Base-by-base conservation (phyloP, 2,329 filamentous ascomycete genomes). In the Phoma sp. region DNA sequence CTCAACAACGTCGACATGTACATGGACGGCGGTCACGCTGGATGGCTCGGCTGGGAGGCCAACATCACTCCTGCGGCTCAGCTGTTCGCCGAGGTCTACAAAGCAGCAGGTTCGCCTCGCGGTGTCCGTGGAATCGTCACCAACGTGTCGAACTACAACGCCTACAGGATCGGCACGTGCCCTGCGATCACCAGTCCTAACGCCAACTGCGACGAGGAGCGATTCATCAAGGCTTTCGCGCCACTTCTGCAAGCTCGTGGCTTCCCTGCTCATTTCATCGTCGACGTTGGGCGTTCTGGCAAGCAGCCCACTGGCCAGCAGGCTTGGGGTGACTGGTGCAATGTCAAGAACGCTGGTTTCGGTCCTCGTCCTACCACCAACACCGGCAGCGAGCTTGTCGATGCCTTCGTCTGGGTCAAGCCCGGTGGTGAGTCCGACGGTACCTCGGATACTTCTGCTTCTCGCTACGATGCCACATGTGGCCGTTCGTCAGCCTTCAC, bases 341-440 rank as follows among this genome's bases (percentile, higher is more conserved):
- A 88, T 66, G 79, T 87, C 56, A 80, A 77, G 42, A 83, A 81
- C 29, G 83, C 85, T 53, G 86, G 87, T 7, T 89, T 88, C 57
- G 87, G 87, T 55, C 73, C 74, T n/a, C 81, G 85, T n/a, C 86
- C 86, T 1, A 83, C 82, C 3, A 79, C 84, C n/a, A 77, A 83
- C 67, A 89, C 86, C 7, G 84, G 83, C 11, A 80, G 85, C 58
- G 67, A 74, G 1, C 76, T 86, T 14, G 78, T 82, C 30, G 87
- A 89, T 69, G 85, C 86, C 36, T 86, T 89, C 60, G 86, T 89
- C 52, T 89, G 87, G 87, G 77, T 89, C 62, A 89, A 89, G 80
- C 87, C 87, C 4, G 87, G 87, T 59, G 80, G 80, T 48, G 81
- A 83, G 66, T 69, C 63, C 50, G 80, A 83, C 53, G 80, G 80